These are phyloP conservation scores for Globisporangium nagaii DNA, from an alignment of 352 stramenopile genomes.

Conservation along the genomic window DNA sequence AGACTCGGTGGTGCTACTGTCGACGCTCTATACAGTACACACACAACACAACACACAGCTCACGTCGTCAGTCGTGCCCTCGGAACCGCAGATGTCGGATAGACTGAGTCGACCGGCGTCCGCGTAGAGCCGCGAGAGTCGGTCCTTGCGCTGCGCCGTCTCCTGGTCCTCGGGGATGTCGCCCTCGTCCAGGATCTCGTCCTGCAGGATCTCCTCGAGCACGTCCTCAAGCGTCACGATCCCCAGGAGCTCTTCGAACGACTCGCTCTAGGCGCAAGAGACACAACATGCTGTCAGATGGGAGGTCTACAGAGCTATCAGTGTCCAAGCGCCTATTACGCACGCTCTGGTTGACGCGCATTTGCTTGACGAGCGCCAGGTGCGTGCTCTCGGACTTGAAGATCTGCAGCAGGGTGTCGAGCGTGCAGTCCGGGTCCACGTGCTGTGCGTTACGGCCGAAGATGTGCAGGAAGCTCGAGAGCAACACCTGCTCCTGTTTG, in stretches of 20 bases:
- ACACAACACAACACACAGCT: not conserved
- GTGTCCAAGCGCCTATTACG: not conserved
- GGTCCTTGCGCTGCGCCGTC: conserved; percentile 40
- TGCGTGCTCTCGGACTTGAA: conserved; percentile 93
- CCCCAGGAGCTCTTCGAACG: conserved; percentile 91
- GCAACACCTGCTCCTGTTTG: conserved; percentile 46
- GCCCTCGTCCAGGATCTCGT: conserved; percentile 96
- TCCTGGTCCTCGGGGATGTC: conserved; percentile 57
- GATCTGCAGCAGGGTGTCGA: conserved; percentile 91
- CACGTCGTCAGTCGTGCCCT: conserved; percentile 30
- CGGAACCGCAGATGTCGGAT: conserved; percentile 30
- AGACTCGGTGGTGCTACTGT: too few relatives aligned
- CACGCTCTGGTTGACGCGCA: conserved; percentile 64
- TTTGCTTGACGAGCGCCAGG: conserved; percentile 92
- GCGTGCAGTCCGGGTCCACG: conserved; percentile 88
- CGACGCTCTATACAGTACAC: too few relatives aligned
- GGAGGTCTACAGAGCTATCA: too few relatives aligned
- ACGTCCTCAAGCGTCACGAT: conserved; percentile 99
- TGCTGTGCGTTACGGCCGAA: conserved; percentile 53
- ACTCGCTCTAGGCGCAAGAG: conserved; percentile 47
- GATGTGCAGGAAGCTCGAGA: conserved; percentile 66
- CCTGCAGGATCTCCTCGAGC: conserved; percentile 95
- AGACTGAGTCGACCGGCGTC: conserved; percentile 38
- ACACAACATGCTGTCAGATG: not conserved
- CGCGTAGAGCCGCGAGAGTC: conserved; percentile 40